Percentiles rank a stretch among this genome's conserved stretches.
phyloP scores from a whole-genome alignment of 2,329 filamentous ascomycete species.

The Xylariaceae sp. region DNA sequence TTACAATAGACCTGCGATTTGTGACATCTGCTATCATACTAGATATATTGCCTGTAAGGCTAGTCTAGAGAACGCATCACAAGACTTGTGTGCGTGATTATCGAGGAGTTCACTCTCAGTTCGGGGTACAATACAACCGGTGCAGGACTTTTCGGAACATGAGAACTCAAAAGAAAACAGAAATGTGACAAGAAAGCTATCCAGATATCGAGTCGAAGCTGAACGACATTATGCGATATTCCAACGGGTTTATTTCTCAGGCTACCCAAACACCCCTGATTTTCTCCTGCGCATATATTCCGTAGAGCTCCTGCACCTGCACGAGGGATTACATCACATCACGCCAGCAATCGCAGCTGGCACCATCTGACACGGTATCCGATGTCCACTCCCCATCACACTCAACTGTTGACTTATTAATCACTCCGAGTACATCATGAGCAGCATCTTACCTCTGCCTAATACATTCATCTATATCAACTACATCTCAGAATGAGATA shows the following conservation, averaged over 20 bases:
- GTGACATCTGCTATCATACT: background rate
- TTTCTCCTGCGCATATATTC: no score
- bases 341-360: constrained; percentile 9
- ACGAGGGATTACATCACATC: no score
- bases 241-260: no score
- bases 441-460: background rate
- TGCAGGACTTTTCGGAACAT: no score
- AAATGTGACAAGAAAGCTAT: background rate
- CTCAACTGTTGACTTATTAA: constrained; percentile 11
- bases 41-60: background rate
- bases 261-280: no score
- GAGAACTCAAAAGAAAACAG: background rate
- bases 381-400: background rate
- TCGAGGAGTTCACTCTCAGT: no score
- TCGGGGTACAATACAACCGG: no score
- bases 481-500: background rate
- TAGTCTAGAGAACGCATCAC: no score
- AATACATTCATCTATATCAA: background rate
- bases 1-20: no score
- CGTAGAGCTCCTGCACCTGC: no score
- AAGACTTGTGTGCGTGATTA: no score
- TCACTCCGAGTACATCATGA: background rate
- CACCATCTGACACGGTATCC: constrained; percentile 11
- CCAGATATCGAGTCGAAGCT: background rate
- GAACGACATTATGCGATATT: no score